Base-by-base conservation (phyloP, 2,329 filamentous ascomycete species). In the Fusarium sp. region DNA sequence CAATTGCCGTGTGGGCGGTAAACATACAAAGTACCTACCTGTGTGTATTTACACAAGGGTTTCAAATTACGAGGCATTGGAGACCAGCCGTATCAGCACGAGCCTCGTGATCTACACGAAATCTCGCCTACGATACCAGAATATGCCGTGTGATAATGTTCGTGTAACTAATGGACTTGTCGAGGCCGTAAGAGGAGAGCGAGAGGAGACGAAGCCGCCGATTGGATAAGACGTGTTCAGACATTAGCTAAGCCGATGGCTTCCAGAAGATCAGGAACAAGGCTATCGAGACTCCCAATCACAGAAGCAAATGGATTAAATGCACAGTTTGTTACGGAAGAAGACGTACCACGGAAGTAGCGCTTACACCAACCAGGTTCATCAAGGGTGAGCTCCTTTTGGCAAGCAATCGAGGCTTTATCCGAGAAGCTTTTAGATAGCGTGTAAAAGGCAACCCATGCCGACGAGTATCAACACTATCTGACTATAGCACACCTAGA, bases 171-270 rank as follows among this genome's bases (percentile, higher is more conserved):
- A 51, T 44, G 15, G 51, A 65, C 51, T 43, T 49, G 31, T 67
- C 66, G 28, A 70, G 49, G 49, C 38, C 38, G 52, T 52, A 34
- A 57, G 43, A 58, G 53, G 59, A 54, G 24, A 36, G 24, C 38
- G 26, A 24, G 33, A 62, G 40, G 43, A 49, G 40, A 34, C 55
- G 46, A 71, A 69, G 58, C 46, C 53, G 51, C 71, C 67, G 60
- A 71, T 73, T 73, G 67, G 69, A 51, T 51, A 50, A 65, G 67
- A 50, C 55, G 44, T 46, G 36, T 55, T 60, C 24, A 47, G 62
- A 40, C 54, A 49, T 52, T 46, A 42, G 50, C 36, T 57, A 39
- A 55, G 47, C 47, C 36, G 53, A 28, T 47, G 61, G 40, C 36
- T 43, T 52, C 49, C 36, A 65, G 44, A 45, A 51, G 49, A 51